These are phyloP conservation scores for Irpex sp. DNA, from an alignment of 1,284 basidiomycete genomes.

Conservation along the genomic window DNA sequence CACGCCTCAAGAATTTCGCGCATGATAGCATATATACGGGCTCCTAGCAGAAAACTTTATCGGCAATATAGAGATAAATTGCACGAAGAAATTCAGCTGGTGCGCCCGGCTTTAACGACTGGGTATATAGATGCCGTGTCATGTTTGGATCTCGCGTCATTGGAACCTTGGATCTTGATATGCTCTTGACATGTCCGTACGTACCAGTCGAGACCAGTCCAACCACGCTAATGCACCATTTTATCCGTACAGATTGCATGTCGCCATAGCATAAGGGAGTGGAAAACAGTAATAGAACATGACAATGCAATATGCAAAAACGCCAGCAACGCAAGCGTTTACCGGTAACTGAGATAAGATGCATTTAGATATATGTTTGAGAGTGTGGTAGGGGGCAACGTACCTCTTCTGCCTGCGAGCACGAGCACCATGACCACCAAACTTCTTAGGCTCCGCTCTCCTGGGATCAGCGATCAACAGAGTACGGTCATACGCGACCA, in stretches of 20 bases:
- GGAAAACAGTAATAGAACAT: conserved; percentile 41
- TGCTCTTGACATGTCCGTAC: neutral
- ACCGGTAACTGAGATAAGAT: conserved; percentile 75
- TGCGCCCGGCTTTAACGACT: no score
- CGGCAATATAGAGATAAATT: no score
- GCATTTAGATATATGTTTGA: conserved; percentile 8
- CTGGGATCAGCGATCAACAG: conserved; percentile 97
- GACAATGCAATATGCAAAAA: conserved; percentile 37
- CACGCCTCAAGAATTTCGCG: no score
- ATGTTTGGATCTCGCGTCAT: no score
- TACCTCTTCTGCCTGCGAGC: conserved; percentile 94
- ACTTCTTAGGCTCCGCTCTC: conserved; percentile 99
- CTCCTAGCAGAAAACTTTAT: no score
- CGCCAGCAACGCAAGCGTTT: conserved; percentile 39
- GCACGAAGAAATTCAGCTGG: no score
- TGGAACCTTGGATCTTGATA: neutral
- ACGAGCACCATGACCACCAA: conserved; percentile 95
- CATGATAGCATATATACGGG: no score
- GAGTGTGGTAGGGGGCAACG: conserved; percentile 22
- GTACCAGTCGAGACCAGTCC: neutral
- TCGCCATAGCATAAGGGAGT: conserved; percentile 41
- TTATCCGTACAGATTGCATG: conserved; percentile 20
- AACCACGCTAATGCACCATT: neutral
- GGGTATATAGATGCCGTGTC: no score
- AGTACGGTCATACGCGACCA: conserved; percentile 93